A percentile compares a stretch with the other conserved stretches of the same genome.
These are phyloP conservation scores for Verticillium klebahnii DNA, from an alignment of 2,329 filamentous ascomycete genomes.

Conservation along the genomic window DNA sequence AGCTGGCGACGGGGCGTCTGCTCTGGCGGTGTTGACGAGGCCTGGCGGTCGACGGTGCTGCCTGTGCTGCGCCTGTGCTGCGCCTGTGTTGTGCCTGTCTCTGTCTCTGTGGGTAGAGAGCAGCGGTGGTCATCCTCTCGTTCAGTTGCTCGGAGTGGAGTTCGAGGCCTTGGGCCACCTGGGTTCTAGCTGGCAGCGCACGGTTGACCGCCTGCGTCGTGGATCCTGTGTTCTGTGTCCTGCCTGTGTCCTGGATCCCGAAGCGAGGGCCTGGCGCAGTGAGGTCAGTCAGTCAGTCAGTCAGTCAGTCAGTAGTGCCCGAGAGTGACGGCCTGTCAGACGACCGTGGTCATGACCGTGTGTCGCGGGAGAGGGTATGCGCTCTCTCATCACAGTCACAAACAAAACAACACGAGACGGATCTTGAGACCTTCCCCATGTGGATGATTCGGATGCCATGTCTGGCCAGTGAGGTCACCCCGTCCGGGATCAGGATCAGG, in stretches of 20 bases:
- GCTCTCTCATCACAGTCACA: background rate
- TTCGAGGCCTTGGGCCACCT: background rate
- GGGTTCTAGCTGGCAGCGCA: background rate
- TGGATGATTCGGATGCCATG: background rate
- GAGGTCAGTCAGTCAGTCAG: background rate
- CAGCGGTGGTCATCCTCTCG: background rate
- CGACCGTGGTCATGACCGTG: background rate
- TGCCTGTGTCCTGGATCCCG: background rate
- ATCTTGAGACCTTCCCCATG: background rate
- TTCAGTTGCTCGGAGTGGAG: too few relatives aligned
- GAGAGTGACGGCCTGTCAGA: background rate
- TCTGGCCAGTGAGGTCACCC: background rate
- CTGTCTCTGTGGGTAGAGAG: background rate
- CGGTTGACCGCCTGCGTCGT: background rate
- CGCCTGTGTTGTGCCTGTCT: background rate
- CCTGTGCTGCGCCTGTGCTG: too few relatives aligned
- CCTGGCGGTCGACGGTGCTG: background rate
- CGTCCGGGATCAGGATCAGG: too few relatives aligned
- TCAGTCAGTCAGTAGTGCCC: background rate
- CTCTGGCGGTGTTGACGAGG: background rate
- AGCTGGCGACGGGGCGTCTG: constrained; percentile 5
- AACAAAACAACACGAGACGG: background rate
- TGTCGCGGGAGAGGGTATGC: background rate
- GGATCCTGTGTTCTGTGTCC: background rate
- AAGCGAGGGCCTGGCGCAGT: too few relatives aligned